phyloP scores from a whole-genome alignment of 768 basidiomycete genomes.

The Russula griseocarnosa region DNA sequence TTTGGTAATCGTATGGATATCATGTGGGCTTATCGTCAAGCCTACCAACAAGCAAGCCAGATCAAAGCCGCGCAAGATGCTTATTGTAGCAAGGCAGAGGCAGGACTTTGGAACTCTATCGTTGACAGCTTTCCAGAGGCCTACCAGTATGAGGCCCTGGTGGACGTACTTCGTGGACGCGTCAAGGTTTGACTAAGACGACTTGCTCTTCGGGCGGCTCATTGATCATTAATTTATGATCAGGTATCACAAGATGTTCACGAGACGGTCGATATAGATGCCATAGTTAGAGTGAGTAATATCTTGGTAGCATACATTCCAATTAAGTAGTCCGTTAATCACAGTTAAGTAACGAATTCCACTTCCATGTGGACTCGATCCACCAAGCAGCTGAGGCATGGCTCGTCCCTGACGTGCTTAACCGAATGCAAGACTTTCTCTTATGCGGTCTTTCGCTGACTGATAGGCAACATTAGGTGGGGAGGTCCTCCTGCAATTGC shows the following conservation, averaged over 20 bases:
- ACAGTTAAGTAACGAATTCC: slow-evolving; percentile 79
- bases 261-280: slow-evolving; percentile 73
- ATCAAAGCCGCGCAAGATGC: slow-evolving; percentile 65
- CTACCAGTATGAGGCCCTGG: slow-evolving; percentile 66
- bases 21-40: slow-evolving; percentile 73
- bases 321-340: neutral
- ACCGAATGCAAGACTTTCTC: slow-evolving; percentile 49
- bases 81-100: slow-evolving; percentile 61
- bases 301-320: neutral
- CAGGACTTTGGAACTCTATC: slow-evolving; percentile 40
- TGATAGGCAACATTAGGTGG: slow-evolving; percentile 35
- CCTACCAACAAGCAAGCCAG: slow-evolving; percentile 70
- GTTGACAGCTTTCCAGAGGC: slow-evolving; percentile 60
- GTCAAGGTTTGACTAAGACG: slow-evolving; percentile 57
- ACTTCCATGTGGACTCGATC: slow-evolving; percentile 71
- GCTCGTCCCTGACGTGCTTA: slow-evolving; percentile 73
- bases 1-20: slow-evolving; percentile 62
- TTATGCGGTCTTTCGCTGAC: slow-evolving; percentile 1
- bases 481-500: slow-evolving; percentile 72
- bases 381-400: slow-evolving; percentile 82
- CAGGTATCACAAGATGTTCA: slow-evolving; percentile 67
- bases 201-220: neutral
- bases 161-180: slow-evolving; percentile 79
- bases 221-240: neutral
- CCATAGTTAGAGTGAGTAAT: slow-evolving; percentile 57